A percentile compares a stretch with the other conserved stretches of the same genome.
phyloP scores from a whole-genome alignment of 2,329 filamentous ascomycete species.

The Botrytis aclada region DNA sequence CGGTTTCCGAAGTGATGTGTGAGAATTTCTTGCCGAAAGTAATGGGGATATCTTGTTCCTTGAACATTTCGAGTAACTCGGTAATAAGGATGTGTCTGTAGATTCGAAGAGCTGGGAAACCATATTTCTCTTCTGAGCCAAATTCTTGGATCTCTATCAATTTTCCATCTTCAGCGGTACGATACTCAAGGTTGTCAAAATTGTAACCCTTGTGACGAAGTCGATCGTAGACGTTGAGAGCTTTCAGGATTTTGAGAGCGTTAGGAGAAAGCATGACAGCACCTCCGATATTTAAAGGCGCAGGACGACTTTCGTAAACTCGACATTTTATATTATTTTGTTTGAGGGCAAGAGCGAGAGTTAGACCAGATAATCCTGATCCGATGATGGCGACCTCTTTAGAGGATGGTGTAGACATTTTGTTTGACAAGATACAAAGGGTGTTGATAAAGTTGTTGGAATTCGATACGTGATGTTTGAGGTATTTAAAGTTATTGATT shows the following conservation, averaged over 20 bases:
- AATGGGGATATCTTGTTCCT: slow-evolving; percentile 43
- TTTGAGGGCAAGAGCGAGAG: slow-evolving; percentile 53
- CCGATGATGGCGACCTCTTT: slow-evolving; percentile 45
- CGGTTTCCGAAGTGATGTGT: slow-evolving; percentile 43
- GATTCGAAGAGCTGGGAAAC: slow-evolving; percentile 53
- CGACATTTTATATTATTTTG: slow-evolving; percentile 48
- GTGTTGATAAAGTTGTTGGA: background rate
- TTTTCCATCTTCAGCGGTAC: slow-evolving; percentile 37
- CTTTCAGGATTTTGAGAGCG: slow-evolving; percentile 52
- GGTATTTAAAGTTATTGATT: background rate
- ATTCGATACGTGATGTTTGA: background rate
- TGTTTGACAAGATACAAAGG: background rate
- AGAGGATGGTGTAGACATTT: slow-evolving; percentile 6
- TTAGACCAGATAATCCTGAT: slow-evolving; percentile 50
- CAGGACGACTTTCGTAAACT: slow-evolving; percentile 50
- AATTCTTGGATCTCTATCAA: slow-evolving; percentile 47
- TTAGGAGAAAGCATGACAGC: slow-evolving; percentile 60
- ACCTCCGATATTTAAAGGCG: slow-evolving; percentile 48
- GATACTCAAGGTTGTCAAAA: slow-evolving; percentile 50
- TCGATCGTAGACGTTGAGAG: slow-evolving; percentile 47
- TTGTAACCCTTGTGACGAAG: slow-evolving; percentile 46
- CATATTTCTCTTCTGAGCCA: slow-evolving; percentile 47
- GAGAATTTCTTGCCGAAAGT: slow-evolving; percentile 49
- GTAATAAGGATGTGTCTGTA: slow-evolving; percentile 52
- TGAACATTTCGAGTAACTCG: slow-evolving; percentile 44